Evolutionary conservation across 2,329 filamentous ascomycete genomes (phyloP).

Genomic region (Fusarium neocosmosporiellum): DNA sequence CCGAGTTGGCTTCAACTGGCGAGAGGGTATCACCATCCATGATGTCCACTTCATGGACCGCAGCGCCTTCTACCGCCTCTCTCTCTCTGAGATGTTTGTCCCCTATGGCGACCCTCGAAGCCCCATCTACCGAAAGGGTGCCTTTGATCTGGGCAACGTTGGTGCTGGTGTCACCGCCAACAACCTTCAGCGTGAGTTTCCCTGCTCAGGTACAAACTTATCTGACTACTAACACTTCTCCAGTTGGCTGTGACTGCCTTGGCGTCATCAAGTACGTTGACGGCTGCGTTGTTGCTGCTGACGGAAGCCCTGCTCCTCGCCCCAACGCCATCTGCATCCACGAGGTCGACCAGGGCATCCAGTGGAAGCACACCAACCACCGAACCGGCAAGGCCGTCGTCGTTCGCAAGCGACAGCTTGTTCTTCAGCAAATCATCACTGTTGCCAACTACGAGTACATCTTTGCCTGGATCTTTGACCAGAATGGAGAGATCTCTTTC

Average conservation of each 20-base stretch:
- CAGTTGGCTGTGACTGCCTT: not conserved
- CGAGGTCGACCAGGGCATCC: slow-evolving; percentile 22
- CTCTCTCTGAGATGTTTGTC: slow-evolving; percentile 75
- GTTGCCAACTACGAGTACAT: slow-evolving; percentile 58
- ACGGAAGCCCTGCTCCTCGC: not conserved
- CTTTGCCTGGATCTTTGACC: slow-evolving; percentile 62
- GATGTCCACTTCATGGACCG: slow-evolving; percentile 66
- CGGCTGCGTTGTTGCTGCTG: not conserved
- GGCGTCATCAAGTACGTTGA: slow-evolving; percentile 62
- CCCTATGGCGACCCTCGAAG: slow-evolving; percentile 72
- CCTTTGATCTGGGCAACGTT: slow-evolving; percentile 76
- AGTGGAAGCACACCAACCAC: slow-evolving; percentile 29
- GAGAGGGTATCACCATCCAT: slow-evolving; percentile 64
- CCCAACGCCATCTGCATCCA: slow-evolving; percentile 28
- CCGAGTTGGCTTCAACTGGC: slow-evolving; percentile 73
- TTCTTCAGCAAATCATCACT: slow-evolving; percentile 72
- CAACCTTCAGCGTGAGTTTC: slow-evolving; percentile 72
- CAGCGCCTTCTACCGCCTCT: slow-evolving; percentile 72
- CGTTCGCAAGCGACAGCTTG: slow-evolving; percentile 65
- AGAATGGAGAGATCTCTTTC: slow-evolving; percentile 61
- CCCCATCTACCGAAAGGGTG: slow-evolving; percentile 73
- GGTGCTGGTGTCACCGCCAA: slow-evolving; percentile 74
- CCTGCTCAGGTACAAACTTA: no score
- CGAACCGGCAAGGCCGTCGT: slow-evolving; percentile 58
- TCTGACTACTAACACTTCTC: no score